Base-by-base conservation (phyloP, 768 basidiomycete genomes). In the Multifurca ochricompacta region DNA sequence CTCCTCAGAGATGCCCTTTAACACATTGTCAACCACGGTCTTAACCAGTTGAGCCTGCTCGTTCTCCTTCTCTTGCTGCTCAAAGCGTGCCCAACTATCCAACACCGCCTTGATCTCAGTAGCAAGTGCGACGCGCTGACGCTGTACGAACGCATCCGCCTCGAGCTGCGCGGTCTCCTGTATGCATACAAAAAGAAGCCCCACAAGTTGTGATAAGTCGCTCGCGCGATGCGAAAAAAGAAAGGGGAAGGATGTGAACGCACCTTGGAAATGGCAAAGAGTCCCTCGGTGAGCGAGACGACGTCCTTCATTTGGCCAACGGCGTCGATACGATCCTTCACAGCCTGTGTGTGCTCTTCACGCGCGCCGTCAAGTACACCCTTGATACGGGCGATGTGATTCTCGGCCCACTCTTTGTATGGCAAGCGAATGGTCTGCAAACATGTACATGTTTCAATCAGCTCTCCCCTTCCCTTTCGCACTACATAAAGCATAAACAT, bases 61-160 rank as follows among this genome's bases (percentile, higher is more conserved):
- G 66, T 80, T 87, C 77, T 99, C 94, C 77, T 96, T 92, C 67
- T 82, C 77, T 69, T 94, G 91, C 68, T 96, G 94, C 77, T 98
- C 95, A 72, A 84, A 93, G 68, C 96, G 88, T 53, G 93, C 95
- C 94, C 94, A 96, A 69, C 88, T 90, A 77, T 98, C 96, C 53
- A 99, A 82, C 36, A 98, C 94, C 28, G 85, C 64, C 74, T 97
- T 98, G 66, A 97, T 74, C 74, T 99, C 96, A 40, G 87, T 60
- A 28, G 93, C 83, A 66, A 98, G 74, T 39, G 81, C 83, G 55
- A 85, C 82, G 71, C 91, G 87, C 76, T 99, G 96, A 64, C 82
- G 80, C 67, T 91, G 89, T 42, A 87, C 83, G 64, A 98, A 99
- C 54, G 87, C 83, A 64, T 89, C 83, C 56, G 84, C 76, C 73